Evolutionary conservation across 2,329 filamentous ascomycete genomes (phyloP).

Genomic region (Epichloe sibirici): DNA sequence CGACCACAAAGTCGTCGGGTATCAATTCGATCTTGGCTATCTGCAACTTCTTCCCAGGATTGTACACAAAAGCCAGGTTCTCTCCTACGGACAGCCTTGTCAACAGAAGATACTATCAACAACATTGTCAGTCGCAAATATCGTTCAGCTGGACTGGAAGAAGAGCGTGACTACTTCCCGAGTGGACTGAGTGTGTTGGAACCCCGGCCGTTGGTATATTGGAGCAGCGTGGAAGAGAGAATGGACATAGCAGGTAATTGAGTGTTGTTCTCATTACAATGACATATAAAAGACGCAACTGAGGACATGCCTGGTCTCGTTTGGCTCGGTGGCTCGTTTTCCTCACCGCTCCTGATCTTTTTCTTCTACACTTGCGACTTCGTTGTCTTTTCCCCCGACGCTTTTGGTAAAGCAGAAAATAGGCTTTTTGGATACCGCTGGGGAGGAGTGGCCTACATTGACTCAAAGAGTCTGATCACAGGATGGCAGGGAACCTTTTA

Average conservation of each 20-base stretch:
- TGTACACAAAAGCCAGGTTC: not conserved
- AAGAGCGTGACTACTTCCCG: slow-evolving; percentile 41
- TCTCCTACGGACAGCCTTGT: slow-evolving; percentile 27
- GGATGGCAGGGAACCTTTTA: no score
- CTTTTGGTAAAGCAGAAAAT: no score
- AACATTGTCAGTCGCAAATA: slow-evolving; percentile 46
- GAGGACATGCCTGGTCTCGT: no score
- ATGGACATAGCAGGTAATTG: slow-evolving; percentile 25
- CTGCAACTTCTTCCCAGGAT: not conserved
- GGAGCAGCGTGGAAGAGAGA: slow-evolving; percentile 50
- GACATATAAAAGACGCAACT: not conserved
- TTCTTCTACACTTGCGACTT: no score
- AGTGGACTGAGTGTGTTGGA: slow-evolving; percentile 45
- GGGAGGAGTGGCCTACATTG: no score
- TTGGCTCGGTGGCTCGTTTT: no score
- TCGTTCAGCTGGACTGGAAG: slow-evolving; percentile 43
- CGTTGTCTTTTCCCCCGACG: no score
- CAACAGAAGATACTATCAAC: slow-evolving; percentile 41
- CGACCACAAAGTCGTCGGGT: not conserved
- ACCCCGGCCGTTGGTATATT: slow-evolving; percentile 50
- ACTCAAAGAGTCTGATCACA: no score
- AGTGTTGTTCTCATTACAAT: not conserved
- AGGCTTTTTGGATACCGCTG: no score
- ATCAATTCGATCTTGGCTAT: not conserved
- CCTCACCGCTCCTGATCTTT: no score